phyloP scores from a whole-genome alignment of 352 stramenopile genomes.

The Lagenidium giganteum region DNA sequence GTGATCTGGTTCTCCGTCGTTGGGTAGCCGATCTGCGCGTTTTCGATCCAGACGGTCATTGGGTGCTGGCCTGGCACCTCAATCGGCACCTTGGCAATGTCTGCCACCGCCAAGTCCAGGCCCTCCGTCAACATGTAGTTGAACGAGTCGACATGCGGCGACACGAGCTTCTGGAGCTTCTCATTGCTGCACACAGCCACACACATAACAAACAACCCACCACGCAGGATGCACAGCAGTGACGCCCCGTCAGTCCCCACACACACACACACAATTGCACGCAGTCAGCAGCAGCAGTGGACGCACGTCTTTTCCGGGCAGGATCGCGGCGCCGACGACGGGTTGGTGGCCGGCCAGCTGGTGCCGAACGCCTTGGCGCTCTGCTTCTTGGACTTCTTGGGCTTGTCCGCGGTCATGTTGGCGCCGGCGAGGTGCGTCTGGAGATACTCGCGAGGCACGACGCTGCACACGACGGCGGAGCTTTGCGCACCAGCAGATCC shows the following conservation, averaged over 20 bases:
- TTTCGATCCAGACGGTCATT: constrained; percentile 90
- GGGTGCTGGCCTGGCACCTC: constrained; percentile 84
- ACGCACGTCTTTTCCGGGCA: constrained; percentile 63
- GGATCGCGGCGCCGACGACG: constrained; percentile 69
- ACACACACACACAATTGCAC: background rate
- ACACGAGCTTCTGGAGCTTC: constrained; percentile 88
- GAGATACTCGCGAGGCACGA: too few relatives aligned
- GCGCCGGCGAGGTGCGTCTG: too few relatives aligned
- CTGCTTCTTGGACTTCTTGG: constrained; percentile 19
- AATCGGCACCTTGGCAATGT: constrained; percentile 89
- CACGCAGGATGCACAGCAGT: background rate
- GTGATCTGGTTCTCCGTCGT: constrained; percentile 81
- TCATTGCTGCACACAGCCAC: constrained; percentile 39
- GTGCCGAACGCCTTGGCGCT: constrained; percentile 34
- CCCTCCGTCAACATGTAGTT: constrained; percentile 97
- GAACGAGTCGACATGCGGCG: constrained; percentile 98
- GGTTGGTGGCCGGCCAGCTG: constrained; percentile 79
- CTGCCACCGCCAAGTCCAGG: constrained; percentile 89
- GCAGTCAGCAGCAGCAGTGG: background rate
- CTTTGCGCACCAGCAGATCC: too few relatives aligned
- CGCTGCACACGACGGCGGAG: too few relatives aligned
- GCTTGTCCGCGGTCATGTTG: constrained; percentile 42
- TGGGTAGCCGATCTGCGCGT: constrained; percentile 91
- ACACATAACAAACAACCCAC: constrained; percentile 4
- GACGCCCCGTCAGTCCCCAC: background rate